Conservation (phyloP, 495 filamentous ascomycete species). For the Penicillium longicatenatum region DNA sequence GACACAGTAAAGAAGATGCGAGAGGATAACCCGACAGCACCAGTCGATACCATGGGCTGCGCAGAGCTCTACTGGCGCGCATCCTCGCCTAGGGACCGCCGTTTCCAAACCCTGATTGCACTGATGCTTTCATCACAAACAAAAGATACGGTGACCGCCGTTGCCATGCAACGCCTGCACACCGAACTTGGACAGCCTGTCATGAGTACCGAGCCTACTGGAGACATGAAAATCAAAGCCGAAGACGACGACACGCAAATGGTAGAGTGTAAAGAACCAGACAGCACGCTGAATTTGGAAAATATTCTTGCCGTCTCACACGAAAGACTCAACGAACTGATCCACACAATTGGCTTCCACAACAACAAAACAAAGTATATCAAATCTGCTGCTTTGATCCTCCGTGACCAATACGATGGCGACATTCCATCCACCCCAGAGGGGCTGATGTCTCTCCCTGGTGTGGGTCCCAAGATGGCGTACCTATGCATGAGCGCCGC, state of each 20-base stretch:
- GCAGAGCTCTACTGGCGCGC: conserved; percentile 62
- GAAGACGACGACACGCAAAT: conserved; percentile 24
- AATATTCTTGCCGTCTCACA: conserved; percentile 77
- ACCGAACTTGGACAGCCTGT: conserved; percentile 59
- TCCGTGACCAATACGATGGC: conserved; percentile 64
- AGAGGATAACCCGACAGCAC: conserved; percentile 66
- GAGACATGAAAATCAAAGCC: conserved; percentile 17
- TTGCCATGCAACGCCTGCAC: conserved; percentile 78
- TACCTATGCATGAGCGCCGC: conserved; percentile 81
- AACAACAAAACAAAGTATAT: conserved; percentile 95
- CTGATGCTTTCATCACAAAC: conserved; percentile 98
- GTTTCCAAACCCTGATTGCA: conserved; percentile 89
- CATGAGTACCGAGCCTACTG: conserved; percentile 23
- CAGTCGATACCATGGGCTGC: conserved; percentile 98
- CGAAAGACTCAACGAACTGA: conserved; percentile 72
- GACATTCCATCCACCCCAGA: conserved; percentile 86
- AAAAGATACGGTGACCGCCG: conserved; percentile 90
- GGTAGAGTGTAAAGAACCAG: conserved; percentile 39
- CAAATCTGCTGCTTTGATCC: conserved; percentile 71
- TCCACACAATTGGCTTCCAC: conserved; percentile 87
- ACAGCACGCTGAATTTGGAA: conserved; percentile 66
- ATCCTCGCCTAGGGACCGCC: conserved; percentile 56
- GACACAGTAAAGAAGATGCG: conserved; percentile 77
- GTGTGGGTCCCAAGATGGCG: conserved; percentile 97
- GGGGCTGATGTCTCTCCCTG: conserved; percentile 78